A percentile compares a stretch with the other conserved stretches of the same genome.
Evolutionary conservation across 2,329 filamentous ascomycete genomes (phyloP).

Genomic region (Beauveria sp.): DNA sequence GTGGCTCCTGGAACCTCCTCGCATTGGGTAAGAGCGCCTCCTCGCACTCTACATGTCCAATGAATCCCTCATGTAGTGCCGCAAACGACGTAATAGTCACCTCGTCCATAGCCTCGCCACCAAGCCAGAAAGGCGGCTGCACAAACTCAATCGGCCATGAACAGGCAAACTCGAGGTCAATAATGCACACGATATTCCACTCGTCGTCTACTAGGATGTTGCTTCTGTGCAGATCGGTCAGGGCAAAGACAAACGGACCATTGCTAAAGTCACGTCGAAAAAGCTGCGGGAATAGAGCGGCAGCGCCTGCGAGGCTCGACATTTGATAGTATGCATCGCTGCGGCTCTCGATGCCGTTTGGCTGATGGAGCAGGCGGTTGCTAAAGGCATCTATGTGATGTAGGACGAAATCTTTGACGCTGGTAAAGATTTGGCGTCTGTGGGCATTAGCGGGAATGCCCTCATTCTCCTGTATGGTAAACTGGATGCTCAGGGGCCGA

Average conservation of each 20-base stretch:
- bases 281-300: conserved; percentile 13
- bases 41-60: conserved; percentile 3
- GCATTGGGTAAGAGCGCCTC: background rate
- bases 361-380: conserved; percentile 15
- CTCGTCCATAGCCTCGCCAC: conserved; percentile 22
- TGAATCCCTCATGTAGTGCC: conserved; percentile 7
- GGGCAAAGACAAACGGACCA: conserved; percentile 21
- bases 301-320: conserved; percentile 14
- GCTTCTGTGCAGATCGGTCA: conserved; percentile 26
- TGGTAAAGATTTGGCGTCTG: conserved; percentile 12
- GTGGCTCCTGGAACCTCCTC: background rate
- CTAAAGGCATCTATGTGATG: conserved; percentile 13
- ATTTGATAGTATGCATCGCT: conserved; percentile 14
- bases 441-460: conserved; percentile 1
- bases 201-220: conserved; percentile 28
- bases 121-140: conserved; percentile 18
- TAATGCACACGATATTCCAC: conserved; percentile 25
- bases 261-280: conserved; percentile 17
- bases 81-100: conserved; percentile 4
- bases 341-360: conserved; percentile 14
- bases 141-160: conserved; percentile 21
- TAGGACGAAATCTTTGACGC: conserved; percentile 14
- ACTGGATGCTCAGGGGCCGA: conserved; percentile 13
- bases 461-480: conserved; percentile 13
- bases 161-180: conserved; percentile 27